Conservation (phyloP, 257 asterid species). For the Solanum corneliomulleri region DNA sequence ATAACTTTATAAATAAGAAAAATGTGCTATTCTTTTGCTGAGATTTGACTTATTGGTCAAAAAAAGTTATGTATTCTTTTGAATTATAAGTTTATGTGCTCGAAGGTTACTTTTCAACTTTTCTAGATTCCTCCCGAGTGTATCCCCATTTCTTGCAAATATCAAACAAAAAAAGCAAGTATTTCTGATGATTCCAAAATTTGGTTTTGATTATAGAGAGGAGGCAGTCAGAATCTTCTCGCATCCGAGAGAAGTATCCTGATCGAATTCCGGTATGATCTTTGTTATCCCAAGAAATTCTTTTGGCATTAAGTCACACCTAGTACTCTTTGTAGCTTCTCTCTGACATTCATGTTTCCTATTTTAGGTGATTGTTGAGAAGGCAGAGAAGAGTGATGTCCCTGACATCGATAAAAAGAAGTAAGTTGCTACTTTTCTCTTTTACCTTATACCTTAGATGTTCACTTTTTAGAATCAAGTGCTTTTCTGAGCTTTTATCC, state of each 20-base stretch:
- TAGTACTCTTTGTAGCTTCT: not conserved
- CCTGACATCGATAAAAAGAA: slow-evolving; percentile 76
- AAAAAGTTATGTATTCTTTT: not conserved
- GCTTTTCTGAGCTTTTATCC: not conserved
- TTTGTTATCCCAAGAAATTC: not conserved
- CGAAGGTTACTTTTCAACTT: not conserved
- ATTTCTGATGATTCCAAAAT: not conserved
- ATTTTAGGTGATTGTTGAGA: slow-evolving; percentile 71
- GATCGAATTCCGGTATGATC: slow-evolving; percentile 62
- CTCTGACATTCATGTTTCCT: not conserved
- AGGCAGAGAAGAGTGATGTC: slow-evolving; percentile 55
- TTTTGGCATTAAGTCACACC: not conserved
- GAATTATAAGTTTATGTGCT: not conserved
- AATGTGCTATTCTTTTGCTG: not conserved
- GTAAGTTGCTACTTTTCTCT: slow-evolving; percentile 26
- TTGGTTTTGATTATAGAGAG: slow-evolving; percentile 28
- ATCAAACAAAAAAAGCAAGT: not conserved
- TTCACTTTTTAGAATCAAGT: not conserved
- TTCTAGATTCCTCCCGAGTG: not conserved
- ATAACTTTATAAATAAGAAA: not conserved
- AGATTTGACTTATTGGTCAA: not conserved
- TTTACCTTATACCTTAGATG: not conserved
- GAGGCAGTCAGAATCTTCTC: slow-evolving; percentile 49
- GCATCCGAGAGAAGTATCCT: slow-evolving; percentile 57
- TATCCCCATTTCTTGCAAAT: not conserved